These are phyloP conservation scores for Colletotrichum cuscutae DNA, from an alignment of 2,329 filamentous ascomycete genomes.

Conservation along the genomic window DNA sequence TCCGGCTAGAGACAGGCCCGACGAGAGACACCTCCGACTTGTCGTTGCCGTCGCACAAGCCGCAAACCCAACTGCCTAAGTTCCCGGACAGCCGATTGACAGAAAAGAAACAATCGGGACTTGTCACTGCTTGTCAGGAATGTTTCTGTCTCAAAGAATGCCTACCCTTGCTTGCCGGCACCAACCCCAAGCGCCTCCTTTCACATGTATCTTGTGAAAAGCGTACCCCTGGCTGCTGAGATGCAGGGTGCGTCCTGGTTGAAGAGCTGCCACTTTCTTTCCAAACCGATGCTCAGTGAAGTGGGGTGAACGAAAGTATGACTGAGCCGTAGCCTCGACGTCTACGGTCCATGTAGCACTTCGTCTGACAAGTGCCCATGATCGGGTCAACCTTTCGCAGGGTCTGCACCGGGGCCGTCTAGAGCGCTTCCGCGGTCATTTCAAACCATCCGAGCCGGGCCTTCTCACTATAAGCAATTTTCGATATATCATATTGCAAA, in stretches of 20 bases:
- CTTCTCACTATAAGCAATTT: neutral
- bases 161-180: conserved; percentile 24
- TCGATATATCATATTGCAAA: conserved; percentile 23
- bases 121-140: conserved; percentile 25
- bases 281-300: neutral
- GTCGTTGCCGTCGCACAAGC: conserved; percentile 10
- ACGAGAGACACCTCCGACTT: conserved; percentile 19
- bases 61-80: neutral
- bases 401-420: conserved; percentile 1
- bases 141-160: conserved; percentile 23
- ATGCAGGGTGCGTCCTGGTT: conserved; percentile 21
- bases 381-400: neutral
- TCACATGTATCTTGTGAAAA: conserved; percentile 27
- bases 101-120: conserved; percentile 25
- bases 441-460: neutral
- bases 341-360: conserved; percentile 23
- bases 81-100: neutral
- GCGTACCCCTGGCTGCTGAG: neutral
- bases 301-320: conserved; percentile 8
- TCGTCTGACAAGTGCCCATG: conserved; percentile 28
- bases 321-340: conserved; percentile 17
- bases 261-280: conserved; percentile 14
- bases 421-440: conserved; percentile 36
- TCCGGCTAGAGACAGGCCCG: conserved; percentile 27
- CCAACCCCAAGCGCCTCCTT: conserved; percentile 14